Conservation (phyloP, 768 basidiomycete genomes). For the Leucocoprinus sp. region DNA sequence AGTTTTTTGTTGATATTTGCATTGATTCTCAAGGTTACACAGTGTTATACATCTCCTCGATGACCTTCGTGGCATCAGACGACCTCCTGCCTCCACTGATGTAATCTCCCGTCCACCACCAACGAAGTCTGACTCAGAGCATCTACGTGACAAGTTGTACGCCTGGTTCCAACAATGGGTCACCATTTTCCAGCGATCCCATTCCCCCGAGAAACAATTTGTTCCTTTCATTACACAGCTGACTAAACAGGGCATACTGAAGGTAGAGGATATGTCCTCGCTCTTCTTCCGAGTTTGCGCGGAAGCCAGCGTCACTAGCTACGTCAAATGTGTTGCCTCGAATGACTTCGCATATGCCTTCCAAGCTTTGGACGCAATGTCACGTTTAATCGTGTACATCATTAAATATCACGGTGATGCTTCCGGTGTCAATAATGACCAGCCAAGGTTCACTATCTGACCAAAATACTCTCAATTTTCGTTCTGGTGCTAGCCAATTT, state of each 20-base stretch:
- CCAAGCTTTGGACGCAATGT: constrained; percentile 92
- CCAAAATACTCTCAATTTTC: constrained; percentile 95
- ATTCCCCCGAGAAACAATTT: constrained; percentile 89
- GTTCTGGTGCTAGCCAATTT: constrained; percentile 90
- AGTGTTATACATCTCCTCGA: constrained; percentile 71
- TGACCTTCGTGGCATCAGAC: constrained; percentile 66
- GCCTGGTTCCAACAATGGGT: constrained; percentile 95
- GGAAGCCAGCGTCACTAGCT: constrained; percentile 87
- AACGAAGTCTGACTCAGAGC: constrained; percentile 65
- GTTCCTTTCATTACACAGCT: constrained; percentile 96
- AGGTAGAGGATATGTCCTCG: constrained; percentile 91
- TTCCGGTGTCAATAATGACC: constrained; percentile 84
- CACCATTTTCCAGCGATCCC: constrained; percentile 83
- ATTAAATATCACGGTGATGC: constrained; percentile 99
- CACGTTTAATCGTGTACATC: constrained; percentile 91
- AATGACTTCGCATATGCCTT: constrained; percentile 75
- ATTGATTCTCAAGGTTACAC: constrained; percentile 10
- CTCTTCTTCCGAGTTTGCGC: constrained; percentile 99
- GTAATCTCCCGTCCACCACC: constrained; percentile 27
- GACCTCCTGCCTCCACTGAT: constrained; percentile 31
- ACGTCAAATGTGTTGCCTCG: constrained; percentile 63
- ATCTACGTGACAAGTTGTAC: constrained; percentile 66
- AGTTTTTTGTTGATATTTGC: constrained; percentile 3
- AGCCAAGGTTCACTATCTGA: constrained; percentile 95
- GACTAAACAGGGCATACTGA: constrained; percentile 93